Percentiles rank a stretch among this genome's conserved stretches.
Conservation (phyloP, 768 basidiomycete species). For the Russula ochroleuca region DNA sequence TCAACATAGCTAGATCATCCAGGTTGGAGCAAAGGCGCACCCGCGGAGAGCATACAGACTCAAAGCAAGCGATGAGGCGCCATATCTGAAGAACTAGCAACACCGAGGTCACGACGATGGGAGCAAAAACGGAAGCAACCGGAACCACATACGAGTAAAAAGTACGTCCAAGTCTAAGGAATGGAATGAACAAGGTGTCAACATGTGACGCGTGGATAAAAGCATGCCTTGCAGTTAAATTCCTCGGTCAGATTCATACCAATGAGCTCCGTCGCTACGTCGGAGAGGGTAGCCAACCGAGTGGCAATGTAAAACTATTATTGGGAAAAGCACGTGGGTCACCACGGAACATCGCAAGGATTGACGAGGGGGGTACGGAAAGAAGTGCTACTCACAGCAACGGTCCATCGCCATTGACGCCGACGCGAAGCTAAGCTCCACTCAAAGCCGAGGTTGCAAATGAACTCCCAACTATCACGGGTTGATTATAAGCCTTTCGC, state of each 20-base stretch:
- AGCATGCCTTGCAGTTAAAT: conserved; percentile 21
- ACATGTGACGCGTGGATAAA: neutral
- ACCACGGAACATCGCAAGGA: neutral
- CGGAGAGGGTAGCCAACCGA: conserved; percentile 12
- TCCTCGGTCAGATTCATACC: conserved; percentile 15
- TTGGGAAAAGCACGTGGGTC: neutral
- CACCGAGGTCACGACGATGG: neutral
- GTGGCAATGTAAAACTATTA: conserved; percentile 23
- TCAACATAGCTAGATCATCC: neutral
- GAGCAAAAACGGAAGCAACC: neutral
- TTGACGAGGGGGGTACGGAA: neutral
- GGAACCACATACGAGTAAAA: conserved; percentile 10
- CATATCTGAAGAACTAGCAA: conserved; percentile 18
- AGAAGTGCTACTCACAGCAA: conserved; percentile 1
- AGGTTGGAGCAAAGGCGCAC: conserved; percentile 1
- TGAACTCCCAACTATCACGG: conserved; percentile 23
- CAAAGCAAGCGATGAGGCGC: conserved; percentile 14
- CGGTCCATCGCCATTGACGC: conserved; percentile 27
- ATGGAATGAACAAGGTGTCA: neutral
- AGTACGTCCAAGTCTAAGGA: conserved; percentile 4
- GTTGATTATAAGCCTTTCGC: neutral
- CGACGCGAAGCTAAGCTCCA: conserved; percentile 13
- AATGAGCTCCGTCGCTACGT: conserved; percentile 11
- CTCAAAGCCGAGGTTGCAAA: conserved; percentile 22
- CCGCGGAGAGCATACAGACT: conserved; percentile 19